Evolutionary conservation across 148 eudicot genomes (phyloP), one percentile per base, ranked within the genome.

Genomic region (Talinum fruticosum): DNA sequence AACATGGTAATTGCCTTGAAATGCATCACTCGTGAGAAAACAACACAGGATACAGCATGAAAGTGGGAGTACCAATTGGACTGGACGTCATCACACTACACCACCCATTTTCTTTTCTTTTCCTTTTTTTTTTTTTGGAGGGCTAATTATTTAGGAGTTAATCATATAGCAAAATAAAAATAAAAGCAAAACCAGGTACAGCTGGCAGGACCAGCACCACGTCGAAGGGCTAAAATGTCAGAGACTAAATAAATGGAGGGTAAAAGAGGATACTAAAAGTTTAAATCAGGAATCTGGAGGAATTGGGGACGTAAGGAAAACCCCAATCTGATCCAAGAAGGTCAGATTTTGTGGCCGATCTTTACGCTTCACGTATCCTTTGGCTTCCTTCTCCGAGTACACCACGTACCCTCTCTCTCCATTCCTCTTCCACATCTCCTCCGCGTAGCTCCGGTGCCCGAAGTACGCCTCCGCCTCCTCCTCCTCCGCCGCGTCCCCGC

Each of bases 391-490:
- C 74, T 80, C 71, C 1, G 87, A 59, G 47, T 89, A 89, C 6
- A 61, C 45, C 6, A 66, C 74, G 26, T 57, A 79, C 2, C 85
- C 92, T 8, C 5, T 73, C 80, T 85, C 85, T 10, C 88, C 89
- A 37, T 67, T 79, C 83, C 76, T 85, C 78, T 44, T 71, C 95
- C 91, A 86, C 73, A 91, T 44, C 78, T 69, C 86, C 76, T 78
- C 82, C 51, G 93, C 89, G 51, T 81, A 91, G 71, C 87, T 88
- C 67, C 61, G 44, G 65, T 89, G 88, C 0, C 80, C 96, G 38
- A 79, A 91, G 78, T 91, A 89, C 38, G 92, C 92, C 82, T 87
- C 85, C 13, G 79, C 89, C 33, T n/a, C 16, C 10, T 33, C 45
- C 30, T 6, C 71, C 38, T n/a, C 47, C 37, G 4, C 71, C 10